Evolutionary conservation across 345 rosid genomes (phyloP).

Genomic region (Sapria himalayana): DNA sequence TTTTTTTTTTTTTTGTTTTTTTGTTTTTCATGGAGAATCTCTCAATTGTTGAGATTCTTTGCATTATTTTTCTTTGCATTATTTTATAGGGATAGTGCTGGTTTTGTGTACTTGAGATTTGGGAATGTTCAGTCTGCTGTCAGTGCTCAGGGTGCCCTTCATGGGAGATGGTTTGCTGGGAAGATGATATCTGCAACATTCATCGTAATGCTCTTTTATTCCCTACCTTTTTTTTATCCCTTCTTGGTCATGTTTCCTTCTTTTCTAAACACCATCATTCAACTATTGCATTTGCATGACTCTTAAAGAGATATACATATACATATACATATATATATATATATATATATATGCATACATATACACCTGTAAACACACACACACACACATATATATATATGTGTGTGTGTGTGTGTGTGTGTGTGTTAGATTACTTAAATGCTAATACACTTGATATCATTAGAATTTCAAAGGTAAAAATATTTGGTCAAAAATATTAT

Average conservation of each 20-base stretch:
- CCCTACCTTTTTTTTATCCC: background rate
- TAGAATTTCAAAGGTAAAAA: too few species aligned
- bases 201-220: conserved; percentile 25
- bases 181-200: conserved; percentile 89
- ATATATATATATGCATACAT: too few species aligned
- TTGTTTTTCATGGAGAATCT: background rate
- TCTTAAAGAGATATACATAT: too few species aligned
- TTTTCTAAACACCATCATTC: background rate
- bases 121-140: conserved; percentile 38
- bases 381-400: too few species aligned
- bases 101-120: conserved; percentile 70
- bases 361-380: too few species aligned
- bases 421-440: too few species aligned
- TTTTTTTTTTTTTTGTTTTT: background rate
- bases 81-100: conserved; percentile 49
- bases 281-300: background rate
- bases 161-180: conserved; percentile 98
- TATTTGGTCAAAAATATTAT: too few species aligned
- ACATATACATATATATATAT: too few species aligned
- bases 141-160: conserved; percentile 66
- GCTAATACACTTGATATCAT: too few species aligned
- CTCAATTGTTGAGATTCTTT: background rate
- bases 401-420: too few species aligned
- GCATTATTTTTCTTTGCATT: background rate
- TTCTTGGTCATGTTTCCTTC: background rate